phyloP scores from a whole-genome alignment of 2,329 filamentous ascomycete genomes.

The Ophiocordyceps robertsii region DNA sequence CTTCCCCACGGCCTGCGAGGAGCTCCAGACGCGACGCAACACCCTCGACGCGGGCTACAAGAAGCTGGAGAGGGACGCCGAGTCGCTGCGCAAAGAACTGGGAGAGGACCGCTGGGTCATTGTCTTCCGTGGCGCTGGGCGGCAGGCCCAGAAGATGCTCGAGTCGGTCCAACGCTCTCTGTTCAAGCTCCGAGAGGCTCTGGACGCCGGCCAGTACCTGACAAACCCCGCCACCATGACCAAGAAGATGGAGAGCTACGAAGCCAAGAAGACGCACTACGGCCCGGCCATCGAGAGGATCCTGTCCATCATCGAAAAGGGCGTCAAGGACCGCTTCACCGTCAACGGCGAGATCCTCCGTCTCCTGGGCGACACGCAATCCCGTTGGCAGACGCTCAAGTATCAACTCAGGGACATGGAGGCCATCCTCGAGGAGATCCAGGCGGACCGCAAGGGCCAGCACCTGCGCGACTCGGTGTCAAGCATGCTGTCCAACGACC shows the following conservation, averaged over 20 bases:
- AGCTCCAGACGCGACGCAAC: conserved; percentile 62
- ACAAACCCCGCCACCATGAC: conserved; percentile 55
- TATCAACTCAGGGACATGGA: conserved; percentile 69
- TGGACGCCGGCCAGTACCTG: conserved; percentile 62
- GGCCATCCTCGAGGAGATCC: conserved; percentile 57
- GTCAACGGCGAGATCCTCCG: conserved; percentile 92
- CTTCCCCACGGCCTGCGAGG: conserved; percentile 84
- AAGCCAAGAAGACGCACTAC: conserved; percentile 90
- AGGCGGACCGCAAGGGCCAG: conserved; percentile 48
- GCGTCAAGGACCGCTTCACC: conserved; percentile 88
- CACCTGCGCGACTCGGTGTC: conserved; percentile 86
- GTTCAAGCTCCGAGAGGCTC: conserved; percentile 63
- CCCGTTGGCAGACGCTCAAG: conserved; percentile 67
- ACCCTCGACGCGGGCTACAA: conserved; percentile 76
- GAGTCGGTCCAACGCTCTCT: conserved; percentile 87
- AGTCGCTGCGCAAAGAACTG: conserved; percentile 76
- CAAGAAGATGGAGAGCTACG: conserved; percentile 86
- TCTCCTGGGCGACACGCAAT: conserved; percentile 71
- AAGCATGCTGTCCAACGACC: conserved; percentile 75
- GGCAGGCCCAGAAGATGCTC: conserved; percentile 92
- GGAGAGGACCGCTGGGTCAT: conserved; percentile 94
- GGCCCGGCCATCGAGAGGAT: conserved; percentile 86
- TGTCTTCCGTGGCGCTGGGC: conserved; percentile 84
- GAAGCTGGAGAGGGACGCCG: conserved; percentile 79
- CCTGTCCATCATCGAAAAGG: conserved; percentile 83